Conservation (phyloP, 495 filamentous ascomycete species). For the Lasiosphaeris hirsuta region DNA sequence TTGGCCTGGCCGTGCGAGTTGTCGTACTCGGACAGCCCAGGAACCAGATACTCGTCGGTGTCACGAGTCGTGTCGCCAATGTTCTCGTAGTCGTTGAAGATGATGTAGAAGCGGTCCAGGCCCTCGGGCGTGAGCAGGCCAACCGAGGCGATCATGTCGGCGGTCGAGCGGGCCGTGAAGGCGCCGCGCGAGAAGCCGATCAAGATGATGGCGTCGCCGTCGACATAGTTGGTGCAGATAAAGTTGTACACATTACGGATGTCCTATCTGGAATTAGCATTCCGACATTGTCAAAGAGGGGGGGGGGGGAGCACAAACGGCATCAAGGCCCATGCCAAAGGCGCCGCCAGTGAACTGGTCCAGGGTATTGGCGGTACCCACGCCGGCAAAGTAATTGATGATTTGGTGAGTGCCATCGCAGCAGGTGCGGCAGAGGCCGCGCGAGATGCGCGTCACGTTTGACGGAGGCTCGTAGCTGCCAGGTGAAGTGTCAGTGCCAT, state of each 20-base stretch:
- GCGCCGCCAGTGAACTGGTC: conserved; percentile 49
- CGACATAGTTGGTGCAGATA: conserved; percentile 58
- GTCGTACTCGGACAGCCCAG: conserved; percentile 18
- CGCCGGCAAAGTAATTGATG: conserved; percentile 45
- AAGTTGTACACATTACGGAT: conserved; percentile 64
- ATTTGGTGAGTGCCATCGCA: conserved; percentile 34
- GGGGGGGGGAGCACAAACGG: background rate
- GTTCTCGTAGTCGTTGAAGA: conserved; percentile 18
- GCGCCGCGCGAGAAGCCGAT: conserved; percentile 9
- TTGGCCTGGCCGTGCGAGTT: conserved; percentile 22
- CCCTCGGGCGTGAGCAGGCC: background rate
- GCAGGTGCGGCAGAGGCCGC: conserved; percentile 29
- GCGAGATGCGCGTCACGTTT: conserved; percentile 43
- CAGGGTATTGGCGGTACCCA: conserved; percentile 34
- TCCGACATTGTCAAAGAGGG: no score
- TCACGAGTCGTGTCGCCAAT: conserved; percentile 19
- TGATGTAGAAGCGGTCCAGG: background rate
- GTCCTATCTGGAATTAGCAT: conserved; percentile 23
- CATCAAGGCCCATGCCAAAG: conserved; percentile 41
- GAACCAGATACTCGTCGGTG: conserved; percentile 18
- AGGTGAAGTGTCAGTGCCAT: background rate
- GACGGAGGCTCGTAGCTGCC: conserved; percentile 31
- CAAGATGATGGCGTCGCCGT: conserved; percentile 58
- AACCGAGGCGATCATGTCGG: conserved; percentile 1
- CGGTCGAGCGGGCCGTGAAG: conserved; percentile 5